Conservation (phyloP, 2,329 filamentous ascomycete genomes). For the Rhynchosporium agropyri region DNA sequence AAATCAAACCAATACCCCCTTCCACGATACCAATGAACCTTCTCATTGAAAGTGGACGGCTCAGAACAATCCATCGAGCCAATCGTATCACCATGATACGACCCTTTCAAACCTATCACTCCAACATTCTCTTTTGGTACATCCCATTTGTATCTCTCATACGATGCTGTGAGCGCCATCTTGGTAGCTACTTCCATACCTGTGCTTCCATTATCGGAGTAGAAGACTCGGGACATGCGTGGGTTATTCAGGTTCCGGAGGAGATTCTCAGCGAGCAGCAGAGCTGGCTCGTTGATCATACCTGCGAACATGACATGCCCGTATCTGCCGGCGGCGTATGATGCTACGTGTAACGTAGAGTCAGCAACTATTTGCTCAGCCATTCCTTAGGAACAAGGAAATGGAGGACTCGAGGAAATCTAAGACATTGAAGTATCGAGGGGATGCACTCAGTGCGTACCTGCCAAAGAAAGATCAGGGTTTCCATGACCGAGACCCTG, state of each 20-base stretch:
- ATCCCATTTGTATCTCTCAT: slow-evolving; percentile 67
- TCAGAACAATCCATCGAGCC: slow-evolving; percentile 86
- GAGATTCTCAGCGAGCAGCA: slow-evolving; percentile 67
- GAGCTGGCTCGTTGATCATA: slow-evolving; percentile 76
- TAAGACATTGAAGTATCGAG: too few relatives aligned
- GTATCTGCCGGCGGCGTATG: slow-evolving; percentile 80
- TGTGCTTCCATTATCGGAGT: slow-evolving; percentile 81
- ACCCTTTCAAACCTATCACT: slow-evolving; percentile 75
- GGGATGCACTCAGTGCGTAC: too few relatives aligned
- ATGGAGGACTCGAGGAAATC: too few relatives aligned
- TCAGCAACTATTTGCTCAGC: too few relatives aligned
- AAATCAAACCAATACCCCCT: slow-evolving; percentile 82
- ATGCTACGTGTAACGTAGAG: slow-evolving; percentile 54
- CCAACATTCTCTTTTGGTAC: slow-evolving; percentile 55
- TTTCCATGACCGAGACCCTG: slow-evolving; percentile 84
- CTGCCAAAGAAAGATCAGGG: slow-evolving; percentile 62
- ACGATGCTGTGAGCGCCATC: slow-evolving; percentile 75
- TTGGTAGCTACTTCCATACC: slow-evolving; percentile 84
- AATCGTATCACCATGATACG: slow-evolving; percentile 87
- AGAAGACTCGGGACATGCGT: slow-evolving; percentile 73
- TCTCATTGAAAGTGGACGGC: slow-evolving; percentile 76
- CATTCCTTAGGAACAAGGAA: too few relatives aligned
- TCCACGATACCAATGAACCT: slow-evolving; percentile 83
- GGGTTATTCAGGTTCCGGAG: slow-evolving; percentile 62
- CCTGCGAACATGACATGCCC: slow-evolving; percentile 88